Percentiles rank a stretch among this genome's conserved stretches.
Conservation (phyloP, 2,329 filamentous ascomycete genomes). For the Aspergillus amoenus region DNA sequence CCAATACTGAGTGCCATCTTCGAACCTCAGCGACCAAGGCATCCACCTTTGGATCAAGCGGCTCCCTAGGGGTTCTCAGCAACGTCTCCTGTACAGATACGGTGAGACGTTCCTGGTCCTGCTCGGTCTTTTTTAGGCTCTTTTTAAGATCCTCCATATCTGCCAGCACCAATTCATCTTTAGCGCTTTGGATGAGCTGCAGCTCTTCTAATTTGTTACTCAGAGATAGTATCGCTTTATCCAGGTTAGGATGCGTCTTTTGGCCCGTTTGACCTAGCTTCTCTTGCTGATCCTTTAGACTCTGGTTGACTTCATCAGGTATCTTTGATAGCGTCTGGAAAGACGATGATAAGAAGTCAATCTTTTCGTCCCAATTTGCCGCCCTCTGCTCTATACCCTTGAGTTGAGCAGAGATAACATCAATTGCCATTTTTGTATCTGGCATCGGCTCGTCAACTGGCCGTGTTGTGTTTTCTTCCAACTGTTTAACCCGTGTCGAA, state of each 20-base stretch:
- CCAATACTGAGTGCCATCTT: background rate
- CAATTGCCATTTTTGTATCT: background rate
- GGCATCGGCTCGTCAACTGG: background rate
- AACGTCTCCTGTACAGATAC: background rate
- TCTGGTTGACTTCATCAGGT: background rate
- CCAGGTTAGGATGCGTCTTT: background rate
- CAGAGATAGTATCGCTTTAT: slow-evolving; percentile 1
- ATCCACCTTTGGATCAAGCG: slow-evolving; percentile 5
- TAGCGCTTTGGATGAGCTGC: slow-evolving; percentile 12
- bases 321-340: slow-evolving; percentile 3
- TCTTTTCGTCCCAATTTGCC: background rate
- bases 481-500: background rate
- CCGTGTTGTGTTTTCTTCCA: background rate
- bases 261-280: slow-evolving; percentile 2
- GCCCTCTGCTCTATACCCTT: background rate
- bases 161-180: slow-evolving; percentile 22
- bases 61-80: background rate
- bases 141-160: slow-evolving; percentile 20
- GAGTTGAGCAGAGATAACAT: background rate
- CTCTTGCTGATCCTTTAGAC: slow-evolving; percentile 5
- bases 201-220: slow-evolving; percentile 14
- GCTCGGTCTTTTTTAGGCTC: background rate
- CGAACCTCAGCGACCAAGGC: background rate
- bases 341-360: slow-evolving; percentile 3
- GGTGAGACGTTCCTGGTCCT: background rate